These are phyloP conservation scores for Neurospora africana DNA, from an alignment of 495 filamentous ascomycete genomes.

Conservation along the genomic window DNA sequence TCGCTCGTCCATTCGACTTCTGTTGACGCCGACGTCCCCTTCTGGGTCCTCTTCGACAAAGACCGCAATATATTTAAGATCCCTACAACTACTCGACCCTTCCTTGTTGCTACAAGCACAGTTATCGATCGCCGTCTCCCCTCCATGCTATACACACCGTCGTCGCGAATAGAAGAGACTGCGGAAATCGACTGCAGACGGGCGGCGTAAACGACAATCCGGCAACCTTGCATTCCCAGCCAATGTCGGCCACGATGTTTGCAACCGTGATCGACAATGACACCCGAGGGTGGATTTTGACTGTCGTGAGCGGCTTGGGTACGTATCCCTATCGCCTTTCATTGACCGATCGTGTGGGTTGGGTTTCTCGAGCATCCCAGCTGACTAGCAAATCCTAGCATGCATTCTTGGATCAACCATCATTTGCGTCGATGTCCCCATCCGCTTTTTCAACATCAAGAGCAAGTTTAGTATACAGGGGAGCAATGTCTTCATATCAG, in stretches of 20 bases:
- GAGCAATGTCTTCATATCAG: slow-evolving; percentile 76
- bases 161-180: background rate
- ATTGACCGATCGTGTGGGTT: background rate
- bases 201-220: background rate
- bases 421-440: slow-evolving; percentile 73
- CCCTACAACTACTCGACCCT: background rate
- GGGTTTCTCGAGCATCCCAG: background rate
- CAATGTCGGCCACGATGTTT: slow-evolving; percentile 19
- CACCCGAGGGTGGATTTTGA: slow-evolving; percentile 88
- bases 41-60: background rate
- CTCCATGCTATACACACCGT: background rate
- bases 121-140: background rate
- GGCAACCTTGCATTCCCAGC: background rate
- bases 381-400: slow-evolving; percentile 36
- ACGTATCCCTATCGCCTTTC: slow-evolving; percentile 11
- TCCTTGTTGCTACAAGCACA: background rate
- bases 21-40: background rate
- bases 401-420: slow-evolving; percentile 72
- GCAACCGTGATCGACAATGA: slow-evolving; percentile 56
- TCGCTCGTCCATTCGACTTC: background rate
- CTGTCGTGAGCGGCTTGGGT: slow-evolving; percentile 70
- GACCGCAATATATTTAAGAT: background rate
- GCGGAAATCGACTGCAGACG: background rate
- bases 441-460: slow-evolving; percentile 59
- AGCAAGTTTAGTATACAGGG: slow-evolving; percentile 78